Conservation (phyloP, 257 asterid species). For the Rehmannia glutinosa region DNA sequence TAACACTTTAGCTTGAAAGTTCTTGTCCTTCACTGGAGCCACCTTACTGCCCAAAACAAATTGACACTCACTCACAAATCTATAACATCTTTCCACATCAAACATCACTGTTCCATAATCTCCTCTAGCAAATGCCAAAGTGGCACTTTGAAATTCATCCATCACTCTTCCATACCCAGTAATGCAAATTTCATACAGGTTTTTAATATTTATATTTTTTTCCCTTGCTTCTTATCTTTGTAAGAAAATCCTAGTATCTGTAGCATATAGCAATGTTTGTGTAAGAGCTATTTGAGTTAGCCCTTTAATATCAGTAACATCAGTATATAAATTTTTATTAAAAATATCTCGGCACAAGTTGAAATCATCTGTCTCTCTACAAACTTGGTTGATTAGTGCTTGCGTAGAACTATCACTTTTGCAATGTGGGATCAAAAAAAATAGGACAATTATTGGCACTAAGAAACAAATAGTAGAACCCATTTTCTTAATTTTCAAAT, state of each 20-base stretch:
- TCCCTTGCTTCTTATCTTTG: background rate
- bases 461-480: background rate
- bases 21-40: background rate
- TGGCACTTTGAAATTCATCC: background rate
- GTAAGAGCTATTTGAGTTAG: constrained; percentile 5
- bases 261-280: background rate
- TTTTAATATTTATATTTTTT: too few species aligned
- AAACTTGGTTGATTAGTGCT: constrained; percentile 2
- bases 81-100: background rate
- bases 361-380: background rate
- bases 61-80: constrained; percentile 13
- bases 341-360: background rate
- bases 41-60: background rate
- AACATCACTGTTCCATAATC: constrained; percentile 11
- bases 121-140: background rate
- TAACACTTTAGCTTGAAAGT: background rate
- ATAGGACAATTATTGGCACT: background rate
- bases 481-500: background rate
- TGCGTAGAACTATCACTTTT: background rate
- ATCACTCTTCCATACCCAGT: background rate
- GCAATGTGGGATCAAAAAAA: background rate
- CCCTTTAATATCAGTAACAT: background rate
- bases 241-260: background rate
- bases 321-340: background rate
- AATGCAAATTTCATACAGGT: background rate